Conservation (phyloP, 208 protist genomes). For the Naegleria fowleri region DNA sequence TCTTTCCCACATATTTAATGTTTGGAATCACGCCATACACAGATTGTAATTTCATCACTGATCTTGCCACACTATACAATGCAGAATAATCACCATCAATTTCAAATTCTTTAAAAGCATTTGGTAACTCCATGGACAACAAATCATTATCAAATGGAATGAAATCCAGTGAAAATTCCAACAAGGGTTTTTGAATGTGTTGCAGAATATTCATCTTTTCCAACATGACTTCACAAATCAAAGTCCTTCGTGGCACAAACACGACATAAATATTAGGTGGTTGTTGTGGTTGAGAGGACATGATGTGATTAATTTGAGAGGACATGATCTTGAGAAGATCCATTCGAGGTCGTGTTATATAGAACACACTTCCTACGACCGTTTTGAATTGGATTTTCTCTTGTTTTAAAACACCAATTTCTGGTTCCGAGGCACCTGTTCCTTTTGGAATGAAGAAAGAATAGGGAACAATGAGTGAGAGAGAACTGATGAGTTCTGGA, state of each 20-base stretch:
- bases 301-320: neutral
- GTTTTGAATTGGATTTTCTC: neutral
- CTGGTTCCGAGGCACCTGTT: neutral
- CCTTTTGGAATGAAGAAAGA: neutral
- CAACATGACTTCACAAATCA: slow-evolving; percentile 20
- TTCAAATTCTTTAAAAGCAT: neutral
- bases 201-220: slow-evolving; percentile 17
- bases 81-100: slow-evolving; percentile 4
- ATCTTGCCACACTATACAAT: neutral
- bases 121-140: slow-evolving; percentile 2
- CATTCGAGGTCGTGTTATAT: neutral
- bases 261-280: neutral
- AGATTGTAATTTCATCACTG: slow-evolving; percentile 31
- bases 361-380: neutral
- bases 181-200: neutral
- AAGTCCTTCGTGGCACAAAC: slow-evolving; percentile 27
- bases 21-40: slow-evolving; percentile 21
- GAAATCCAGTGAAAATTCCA: slow-evolving; percentile 26
- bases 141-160: slow-evolving; percentile 27
- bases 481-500: neutral
- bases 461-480: neutral
- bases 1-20: neutral
- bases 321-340: neutral
- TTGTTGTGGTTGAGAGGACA: neutral
- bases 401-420: neutral